Percentiles rank a stretch among this genome's conserved stretches.
phyloP scores from a whole-genome alignment of 345 rosid species.

The Corymbia maculata region DNA sequence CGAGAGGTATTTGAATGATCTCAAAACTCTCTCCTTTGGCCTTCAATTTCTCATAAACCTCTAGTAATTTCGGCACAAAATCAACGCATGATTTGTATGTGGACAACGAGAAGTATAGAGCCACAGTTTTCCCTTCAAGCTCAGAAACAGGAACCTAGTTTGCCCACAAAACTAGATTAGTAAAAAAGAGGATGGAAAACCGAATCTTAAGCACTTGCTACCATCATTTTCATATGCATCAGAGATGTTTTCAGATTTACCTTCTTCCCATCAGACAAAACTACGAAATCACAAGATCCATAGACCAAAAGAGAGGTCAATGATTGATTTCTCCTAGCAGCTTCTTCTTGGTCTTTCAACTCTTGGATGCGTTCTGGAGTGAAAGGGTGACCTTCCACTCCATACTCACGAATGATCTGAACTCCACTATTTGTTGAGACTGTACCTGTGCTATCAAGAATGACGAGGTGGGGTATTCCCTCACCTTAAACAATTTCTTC shows the following conservation, averaged over 20 bases:
- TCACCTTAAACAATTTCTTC: constrained; percentile 42
- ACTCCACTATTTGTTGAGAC: constrained; percentile 37
- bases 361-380: constrained; percentile 41
- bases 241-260: constrained; percentile 8
- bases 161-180: neutral
- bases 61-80: neutral
- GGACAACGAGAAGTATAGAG: constrained; percentile 7
- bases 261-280: constrained; percentile 41
- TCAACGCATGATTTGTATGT: neutral
- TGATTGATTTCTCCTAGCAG: constrained; percentile 48
- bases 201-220: neutral
- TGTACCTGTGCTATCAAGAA: constrained; percentile 55
- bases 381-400: constrained; percentile 60
- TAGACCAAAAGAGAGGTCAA: constrained; percentile 45
- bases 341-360: constrained; percentile 53
- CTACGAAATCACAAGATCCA: constrained; percentile 40
- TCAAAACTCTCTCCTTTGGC: constrained; percentile 5
- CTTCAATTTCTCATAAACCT: constrained; percentile 5
- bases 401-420: constrained; percentile 44
- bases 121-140: constrained; percentile 9
- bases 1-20: constrained; percentile 9
- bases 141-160: constrained; percentile 4
- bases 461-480: constrained; percentile 60
- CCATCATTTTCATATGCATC: neutral
- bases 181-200: neutral